Base-by-base conservation (phyloP, 1,284 basidiomycete species). In the Hypsizygus ulmarius region DNA sequence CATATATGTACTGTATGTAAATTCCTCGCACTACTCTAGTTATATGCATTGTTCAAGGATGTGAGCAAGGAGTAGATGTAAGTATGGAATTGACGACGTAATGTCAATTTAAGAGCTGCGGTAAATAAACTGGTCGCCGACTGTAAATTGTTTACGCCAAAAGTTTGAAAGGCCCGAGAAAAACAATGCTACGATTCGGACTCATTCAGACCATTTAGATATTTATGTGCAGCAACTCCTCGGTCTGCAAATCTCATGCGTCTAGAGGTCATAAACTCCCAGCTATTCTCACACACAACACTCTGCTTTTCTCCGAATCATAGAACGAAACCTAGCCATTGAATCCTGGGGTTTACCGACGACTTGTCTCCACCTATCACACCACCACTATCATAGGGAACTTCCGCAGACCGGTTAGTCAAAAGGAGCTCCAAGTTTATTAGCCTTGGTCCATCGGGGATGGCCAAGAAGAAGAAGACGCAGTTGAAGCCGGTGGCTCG, bases 391-490 rank as follows among this genome's bases (percentile, higher is more conserved):
- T 18, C 15, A 25, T 10, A 21, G 32, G 28, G 38, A 16, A 33
- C 16, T 19, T 32, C 43, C 37, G 29, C 28, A 45, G 34, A 44
- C 18, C 42, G 40, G 44, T 19, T 43, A 55, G 25, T 47, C 18
- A 53, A 42, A 43, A 33, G 41, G 46, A 52, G 45, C 49, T 50
- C 49, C 46, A 39, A 19, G 15, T 50, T 35, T 35, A 29, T 12
- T 37, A 38, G 35, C 27, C 51, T 56, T 62, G 58, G 58, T 52
- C 55, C 57, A 53, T 57, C 55, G 33, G 59, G 55, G 56, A 90
- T 91, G 88, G 78, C 84, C 43, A 94, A 94, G 76, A 94, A 92
- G 74, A 91, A 86, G 76, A 93, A 90, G 70, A 79, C 82, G 1
- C 84, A 90, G 57, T 63, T 90, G 59, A 93, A 91, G 68, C 84